Evolutionary conservation across 1,284 basidiomycete genomes (phyloP).

Genomic region (Trametes versicolor): DNA sequence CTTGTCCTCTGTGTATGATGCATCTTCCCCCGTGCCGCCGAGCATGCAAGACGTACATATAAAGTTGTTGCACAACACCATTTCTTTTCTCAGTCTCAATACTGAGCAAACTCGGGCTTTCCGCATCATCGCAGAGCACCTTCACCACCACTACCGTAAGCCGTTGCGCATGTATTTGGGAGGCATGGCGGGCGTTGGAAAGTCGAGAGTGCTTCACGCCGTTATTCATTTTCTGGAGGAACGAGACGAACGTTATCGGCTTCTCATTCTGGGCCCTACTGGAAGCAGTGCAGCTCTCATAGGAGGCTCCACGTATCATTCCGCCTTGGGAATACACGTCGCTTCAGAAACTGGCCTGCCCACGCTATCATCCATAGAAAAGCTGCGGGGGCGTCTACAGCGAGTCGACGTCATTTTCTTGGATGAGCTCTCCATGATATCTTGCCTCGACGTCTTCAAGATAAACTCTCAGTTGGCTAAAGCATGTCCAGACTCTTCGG

Average conservation of each 20-base stretch:
- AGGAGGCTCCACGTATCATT: neutral
- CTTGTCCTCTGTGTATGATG: too few relatives aligned
- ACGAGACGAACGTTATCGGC: neutral
- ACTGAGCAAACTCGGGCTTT: neutral
- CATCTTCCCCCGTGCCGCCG: neutral
- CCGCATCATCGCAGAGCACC: neutral
- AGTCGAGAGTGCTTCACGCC: neutral
- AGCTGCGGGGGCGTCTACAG: neutral
- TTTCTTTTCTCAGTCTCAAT: neutral
- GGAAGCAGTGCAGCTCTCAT: neutral
- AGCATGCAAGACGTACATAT: neutral
- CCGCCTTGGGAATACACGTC: neutral
- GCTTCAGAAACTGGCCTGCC: neutral
- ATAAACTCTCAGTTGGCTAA: neutral
- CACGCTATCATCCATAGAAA: neutral
- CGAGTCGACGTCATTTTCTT: neutral
- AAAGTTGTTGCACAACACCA: neutral
- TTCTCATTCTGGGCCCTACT: neutral
- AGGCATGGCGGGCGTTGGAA: neutral
- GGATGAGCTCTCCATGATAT: slow-evolving; percentile 2
- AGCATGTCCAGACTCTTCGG: neutral
- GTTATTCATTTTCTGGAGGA: neutral
- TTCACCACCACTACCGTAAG: neutral
- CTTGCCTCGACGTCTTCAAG: neutral
- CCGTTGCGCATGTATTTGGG: neutral